Percentiles rank a stretch among this genome's conserved stretches.
Evolutionary conservation across 2,329 filamentous ascomycete species (phyloP).

Genomic region (Hirsutella thompsonii): DNA sequence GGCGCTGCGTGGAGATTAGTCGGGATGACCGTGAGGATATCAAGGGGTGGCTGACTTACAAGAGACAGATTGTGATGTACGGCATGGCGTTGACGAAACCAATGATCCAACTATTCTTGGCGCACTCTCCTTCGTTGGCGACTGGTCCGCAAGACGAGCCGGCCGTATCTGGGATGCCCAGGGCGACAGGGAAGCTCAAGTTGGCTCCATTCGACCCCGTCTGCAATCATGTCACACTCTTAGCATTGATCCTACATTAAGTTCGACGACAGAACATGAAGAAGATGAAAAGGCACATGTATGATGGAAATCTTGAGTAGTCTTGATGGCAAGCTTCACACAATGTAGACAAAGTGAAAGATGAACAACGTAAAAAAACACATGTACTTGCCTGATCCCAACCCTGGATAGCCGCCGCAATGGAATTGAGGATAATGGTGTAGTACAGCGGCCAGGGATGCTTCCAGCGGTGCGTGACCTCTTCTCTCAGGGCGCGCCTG

Average conservation of each 20-base stretch:
- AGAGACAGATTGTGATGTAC: slow-evolving; percentile 25
- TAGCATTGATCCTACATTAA: too few relatives aligned
- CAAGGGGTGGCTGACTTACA: too few relatives aligned
- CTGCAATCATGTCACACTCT: slow-evolving; percentile 9
- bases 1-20: too few relatives aligned
- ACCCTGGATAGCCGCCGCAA: slow-evolving; percentile 40
- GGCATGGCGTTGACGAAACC: slow-evolving; percentile 44
- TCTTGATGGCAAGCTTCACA: too few relatives aligned
- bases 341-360: too few relatives aligned
- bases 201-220: slow-evolving; percentile 36
- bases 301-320: too few relatives aligned
- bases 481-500: slow-evolving; percentile 24
- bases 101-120: slow-evolving; percentile 44
- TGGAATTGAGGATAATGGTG: slow-evolving; percentile 35
- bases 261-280: too few relatives aligned
- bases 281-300: too few relatives aligned
- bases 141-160: slow-evolving; percentile 17
- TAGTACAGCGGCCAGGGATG: slow-evolving; percentile 36
- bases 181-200: slow-evolving; percentile 27
- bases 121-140: slow-evolving; percentile 21
- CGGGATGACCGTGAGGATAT: too few relatives aligned
- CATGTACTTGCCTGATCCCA: slow-evolving; percentile 23
- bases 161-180: slow-evolving; percentile 26
- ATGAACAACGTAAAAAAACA: too few relatives aligned
- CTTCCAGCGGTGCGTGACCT: slow-evolving; percentile 47